Evolutionary conservation across 768 basidiomycete genomes (phyloP), one percentile per base, ranked within the genome.

Genomic region (Agaricus blazei): DNA sequence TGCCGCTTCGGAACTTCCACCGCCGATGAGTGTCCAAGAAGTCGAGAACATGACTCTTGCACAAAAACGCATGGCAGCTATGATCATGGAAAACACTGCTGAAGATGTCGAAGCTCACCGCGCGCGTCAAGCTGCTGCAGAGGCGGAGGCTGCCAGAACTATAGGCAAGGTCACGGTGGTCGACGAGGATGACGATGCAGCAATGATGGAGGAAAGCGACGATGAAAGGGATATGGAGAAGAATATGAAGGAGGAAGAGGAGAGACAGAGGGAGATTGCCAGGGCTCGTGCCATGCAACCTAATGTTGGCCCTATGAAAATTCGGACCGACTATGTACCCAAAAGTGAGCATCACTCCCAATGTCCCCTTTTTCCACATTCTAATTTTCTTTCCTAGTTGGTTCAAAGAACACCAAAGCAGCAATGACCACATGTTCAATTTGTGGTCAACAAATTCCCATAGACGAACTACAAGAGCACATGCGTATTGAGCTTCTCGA

Each of bases 401-500:
- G 85, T 51, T 71, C 78, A 40, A 85, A 84, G 70, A 78, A 81
- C 60, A 77, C 73, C 48, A 85, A 85, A 70, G 74, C 82, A 38
- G 79, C 84, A 37, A 85, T 90, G 72, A 89, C 93, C 3, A 93
- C 88, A 28, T 98, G 94, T 74, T 80, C 87, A 15, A 88, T 98
- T 63, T 97, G 95, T 72, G 88, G 90, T n/a, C 95, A 98, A 68
- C 88, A 93, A 70, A 90, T 99, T 37, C 88, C 97, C 27, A 88
- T 95, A 63, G 90, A 97, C 71, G 96, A 98, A 68, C 75, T 98
- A 44, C 84, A 96, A 62, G 95, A 98, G 67, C 97, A 98, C 69
- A 94, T 98, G 84, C 91, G 97, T 63, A 98, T 98, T 66, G 97
- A 99, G 68, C 71, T 98, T 58, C 81, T 99, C 62, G 97, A 99